Evolutionary conservation across 2,329 filamentous ascomycete species (phyloP).

Genomic region (Verticillium albo-atrum): DNA sequence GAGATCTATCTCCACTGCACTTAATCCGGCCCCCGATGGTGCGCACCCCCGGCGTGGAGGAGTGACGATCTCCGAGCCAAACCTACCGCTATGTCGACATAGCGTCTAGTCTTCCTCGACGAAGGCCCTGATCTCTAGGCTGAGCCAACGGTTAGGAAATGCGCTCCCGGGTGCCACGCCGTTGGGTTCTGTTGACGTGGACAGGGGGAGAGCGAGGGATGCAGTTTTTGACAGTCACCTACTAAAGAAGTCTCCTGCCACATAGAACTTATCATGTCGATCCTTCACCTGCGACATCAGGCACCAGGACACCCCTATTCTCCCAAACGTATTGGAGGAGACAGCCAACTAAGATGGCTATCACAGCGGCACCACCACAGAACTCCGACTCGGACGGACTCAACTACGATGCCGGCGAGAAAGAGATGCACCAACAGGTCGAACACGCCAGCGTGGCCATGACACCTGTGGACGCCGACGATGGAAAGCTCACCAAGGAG

Average conservation of each 20-base stretch:
- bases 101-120: background rate
- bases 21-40: background rate
- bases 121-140: background rate
- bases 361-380: conserved; percentile 3
- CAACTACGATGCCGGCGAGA: conserved; percentile 3
- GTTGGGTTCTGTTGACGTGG: background rate
- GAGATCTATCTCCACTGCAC: background rate
- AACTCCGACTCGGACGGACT: conserved; percentile 6
- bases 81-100: background rate
- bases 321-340: background rate
- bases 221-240: background rate
- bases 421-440: conserved; percentile 7
- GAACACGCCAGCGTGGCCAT: conserved; percentile 7
- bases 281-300: background rate
- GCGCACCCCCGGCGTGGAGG: background rate
- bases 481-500: conserved; percentile 14
- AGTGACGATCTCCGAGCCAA: background rate
- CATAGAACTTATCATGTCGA: background rate
- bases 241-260: background rate
- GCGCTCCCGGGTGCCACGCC: background rate
- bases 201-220: background rate
- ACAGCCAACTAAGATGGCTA: conserved; percentile 4
- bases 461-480: conserved; percentile 3
- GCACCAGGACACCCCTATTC: background rate
- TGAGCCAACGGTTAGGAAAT: background rate